Conservation (phyloP, 352 stramenopile genomes). For the Blastocystis sp. region DNA sequence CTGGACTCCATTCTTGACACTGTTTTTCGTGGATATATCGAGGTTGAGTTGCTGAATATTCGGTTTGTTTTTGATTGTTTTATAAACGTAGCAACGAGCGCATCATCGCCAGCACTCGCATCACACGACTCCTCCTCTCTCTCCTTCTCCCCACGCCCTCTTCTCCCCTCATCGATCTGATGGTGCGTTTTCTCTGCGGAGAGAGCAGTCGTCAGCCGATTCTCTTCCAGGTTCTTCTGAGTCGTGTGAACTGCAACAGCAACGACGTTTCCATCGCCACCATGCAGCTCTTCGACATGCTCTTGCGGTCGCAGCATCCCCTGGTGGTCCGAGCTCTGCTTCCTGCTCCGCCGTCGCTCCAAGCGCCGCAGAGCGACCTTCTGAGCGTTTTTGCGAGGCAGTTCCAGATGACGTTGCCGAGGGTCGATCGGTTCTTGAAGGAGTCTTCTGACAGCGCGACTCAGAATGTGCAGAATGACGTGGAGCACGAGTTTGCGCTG, state of each 20-base stretch:
- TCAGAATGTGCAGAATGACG: not conserved
- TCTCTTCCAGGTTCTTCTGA: not conserved
- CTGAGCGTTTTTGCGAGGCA: not conserved
- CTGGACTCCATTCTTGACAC: not conserved
- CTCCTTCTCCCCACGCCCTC: not conserved
- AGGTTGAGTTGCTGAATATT: conserved; percentile 47
- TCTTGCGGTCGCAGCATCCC: conserved; percentile 42
- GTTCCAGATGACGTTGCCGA: not conserved
- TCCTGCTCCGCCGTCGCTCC: not conserved
- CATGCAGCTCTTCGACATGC: conserved; percentile 47
- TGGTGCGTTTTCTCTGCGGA: not conserved
- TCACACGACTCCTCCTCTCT: not conserved
- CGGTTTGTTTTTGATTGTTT: not conserved
- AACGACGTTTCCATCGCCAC: conserved; percentile 36
- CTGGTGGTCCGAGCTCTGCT: not conserved
- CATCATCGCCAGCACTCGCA: conserved; percentile 17
- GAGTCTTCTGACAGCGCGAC: not conserved
- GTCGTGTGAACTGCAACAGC: conserved; percentile 18
- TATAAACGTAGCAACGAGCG: not conserved
- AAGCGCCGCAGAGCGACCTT: not conserved
- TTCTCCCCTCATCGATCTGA: conserved; percentile 29
- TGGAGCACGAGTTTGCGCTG: not conserved
- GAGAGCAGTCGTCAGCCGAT: not conserved
- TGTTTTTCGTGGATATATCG: conserved; percentile 3
- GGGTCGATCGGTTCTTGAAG: not conserved